Conservation (phyloP, 805 yeast genomes). For the Candida gorgasii region DNA sequence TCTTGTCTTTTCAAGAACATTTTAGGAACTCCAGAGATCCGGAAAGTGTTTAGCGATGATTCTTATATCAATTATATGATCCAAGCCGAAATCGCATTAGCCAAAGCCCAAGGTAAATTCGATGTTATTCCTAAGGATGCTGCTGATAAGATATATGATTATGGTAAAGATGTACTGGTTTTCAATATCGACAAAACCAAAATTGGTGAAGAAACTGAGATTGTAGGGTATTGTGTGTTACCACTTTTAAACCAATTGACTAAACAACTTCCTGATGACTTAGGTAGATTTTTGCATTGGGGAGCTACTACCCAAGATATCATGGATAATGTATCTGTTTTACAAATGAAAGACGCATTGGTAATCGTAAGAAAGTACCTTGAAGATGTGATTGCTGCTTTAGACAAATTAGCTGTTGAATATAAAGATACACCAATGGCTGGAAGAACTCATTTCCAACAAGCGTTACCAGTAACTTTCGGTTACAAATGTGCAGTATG, state of each 20-base stretch:
- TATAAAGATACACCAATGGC: slow-evolving; percentile 34
- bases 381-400: slow-evolving; percentile 28
- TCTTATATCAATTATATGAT: slow-evolving; percentile 7
- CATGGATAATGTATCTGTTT: slow-evolving; percentile 5
- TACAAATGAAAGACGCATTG: slow-evolving; percentile 7
- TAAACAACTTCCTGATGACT: slow-evolving; percentile 6
- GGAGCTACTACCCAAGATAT: slow-evolving; percentile 23
- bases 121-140: slow-evolving; percentile 7
- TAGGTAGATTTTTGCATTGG: slow-evolving; percentile 10
- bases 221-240: slow-evolving; percentile 9
- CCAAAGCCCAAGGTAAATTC: slow-evolving; percentile 9
- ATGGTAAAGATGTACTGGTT: neutral
- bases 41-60: slow-evolving; percentile 6
- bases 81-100: slow-evolving; percentile 4
- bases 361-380: slow-evolving; percentile 14
- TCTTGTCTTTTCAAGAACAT: slow-evolving; percentile 7
- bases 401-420: slow-evolving; percentile 34
- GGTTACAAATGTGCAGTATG: slow-evolving; percentile 27
- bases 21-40: neutral
- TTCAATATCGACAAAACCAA: neutral
- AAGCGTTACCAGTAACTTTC: slow-evolving; percentile 35
- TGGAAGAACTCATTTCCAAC: slow-evolving; percentile 37
- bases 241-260: slow-evolving; percentile 9
- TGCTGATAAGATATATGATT: slow-evolving; percentile 4
- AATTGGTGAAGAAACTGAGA: slow-evolving; percentile 8